Evolutionary conservation across 345 rosid species (phyloP), one percentile per base, ranked within the genome.

Genomic region (Adansonia digitata): DNA sequence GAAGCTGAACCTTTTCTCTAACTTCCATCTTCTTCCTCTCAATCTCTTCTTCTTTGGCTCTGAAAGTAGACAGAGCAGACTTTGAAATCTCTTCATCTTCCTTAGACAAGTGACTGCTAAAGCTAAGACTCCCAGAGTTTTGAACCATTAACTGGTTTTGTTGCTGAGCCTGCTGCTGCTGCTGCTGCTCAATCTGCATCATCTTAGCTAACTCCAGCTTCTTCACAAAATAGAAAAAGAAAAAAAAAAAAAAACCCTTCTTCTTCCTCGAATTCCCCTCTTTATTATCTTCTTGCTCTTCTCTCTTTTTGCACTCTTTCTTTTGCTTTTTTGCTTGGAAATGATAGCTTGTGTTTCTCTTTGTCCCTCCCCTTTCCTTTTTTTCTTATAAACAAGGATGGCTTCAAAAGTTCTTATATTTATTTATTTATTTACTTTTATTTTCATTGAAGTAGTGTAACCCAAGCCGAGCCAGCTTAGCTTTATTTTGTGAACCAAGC

Each of bases 71-170:
- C 15, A 95, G 98, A 7, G 97, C 98, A 40, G 98, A 90, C 75
- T 83, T 91, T 0, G 97, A 82, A 90, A 95, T 91, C 90, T 95
- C 98, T 56, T 95, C 99, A 75, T 95, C 99, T 79, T 93, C 98
- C 77, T 85, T 89, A 11, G 97, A 91, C 90, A 90, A 82, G 68
- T 90, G 91, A 80, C 98, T 89, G 84, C 90, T 83, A 71, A 95
- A 93, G 82, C 99, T 95, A 61, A 92, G 82, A 77, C 88, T 90
- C 40, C 91, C 92, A 0, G 97, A 91, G 70, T 78, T 87, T 51
- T 86, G 97, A 27, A 80, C 84, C 65, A 82, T 71, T 55, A 92
- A 68, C 82, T 88, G 90, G 80, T 81, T 92, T 84, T 74, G 84
- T 17, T 77, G 79, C 81, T 86, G 88, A 53, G 78, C 84, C 67